These are phyloP conservation scores for Kwoniella bestiolae DNA, from an alignment of 768 basidiomycete species.

Conservation along the genomic window DNA sequence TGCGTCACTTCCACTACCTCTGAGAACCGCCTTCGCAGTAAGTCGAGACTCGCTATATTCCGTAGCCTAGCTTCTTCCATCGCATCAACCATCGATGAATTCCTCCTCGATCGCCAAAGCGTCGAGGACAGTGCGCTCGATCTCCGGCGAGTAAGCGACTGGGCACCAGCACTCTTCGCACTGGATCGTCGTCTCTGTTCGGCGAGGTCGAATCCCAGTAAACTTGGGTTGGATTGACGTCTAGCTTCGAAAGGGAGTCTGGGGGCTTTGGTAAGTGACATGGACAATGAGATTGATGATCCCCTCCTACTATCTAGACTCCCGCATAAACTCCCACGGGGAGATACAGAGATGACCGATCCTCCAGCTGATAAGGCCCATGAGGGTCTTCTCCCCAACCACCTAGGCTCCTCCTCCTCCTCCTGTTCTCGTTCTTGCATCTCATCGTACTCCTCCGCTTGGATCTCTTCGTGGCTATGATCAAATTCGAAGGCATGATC, in stretches of 20 bases:
- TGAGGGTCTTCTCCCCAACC: conserved; percentile 30
- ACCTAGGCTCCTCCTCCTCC: conserved; percentile 26
- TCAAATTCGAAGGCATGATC: conserved; percentile 41
- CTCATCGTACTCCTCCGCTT: conserved; percentile 42
- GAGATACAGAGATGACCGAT: conserved; percentile 51
- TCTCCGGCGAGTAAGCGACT: conserved; percentile 21
- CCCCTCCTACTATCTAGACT: conserved; percentile 27
- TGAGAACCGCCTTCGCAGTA: conserved; percentile 43
- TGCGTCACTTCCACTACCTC: conserved; percentile 51
- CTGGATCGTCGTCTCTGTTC: conserved; percentile 27
- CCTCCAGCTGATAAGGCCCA: conserved; percentile 34
- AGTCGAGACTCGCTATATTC: conserved; percentile 40
- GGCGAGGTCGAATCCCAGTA: conserved; percentile 43
- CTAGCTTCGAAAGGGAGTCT: conserved; percentile 18
- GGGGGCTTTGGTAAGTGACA: conserved; percentile 2
- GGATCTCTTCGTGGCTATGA: conserved; percentile 17
- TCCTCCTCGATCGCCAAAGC: conserved; percentile 7
- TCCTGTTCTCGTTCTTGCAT: conserved; percentile 22
- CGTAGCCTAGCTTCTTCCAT: conserved; percentile 39
- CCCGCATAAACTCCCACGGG: conserved; percentile 31
- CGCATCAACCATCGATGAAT: conserved; percentile 30
- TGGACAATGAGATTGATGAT: conserved; percentile 9
- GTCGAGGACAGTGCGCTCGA: conserved; percentile 28
- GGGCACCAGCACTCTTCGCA: conserved; percentile 16
- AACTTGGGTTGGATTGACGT: conserved; percentile 37